Evolutionary conservation across 495 filamentous ascomycete genomes (phyloP), one percentile per base, ranked within the genome.

Genomic region (Physcia stellaris): DNA sequence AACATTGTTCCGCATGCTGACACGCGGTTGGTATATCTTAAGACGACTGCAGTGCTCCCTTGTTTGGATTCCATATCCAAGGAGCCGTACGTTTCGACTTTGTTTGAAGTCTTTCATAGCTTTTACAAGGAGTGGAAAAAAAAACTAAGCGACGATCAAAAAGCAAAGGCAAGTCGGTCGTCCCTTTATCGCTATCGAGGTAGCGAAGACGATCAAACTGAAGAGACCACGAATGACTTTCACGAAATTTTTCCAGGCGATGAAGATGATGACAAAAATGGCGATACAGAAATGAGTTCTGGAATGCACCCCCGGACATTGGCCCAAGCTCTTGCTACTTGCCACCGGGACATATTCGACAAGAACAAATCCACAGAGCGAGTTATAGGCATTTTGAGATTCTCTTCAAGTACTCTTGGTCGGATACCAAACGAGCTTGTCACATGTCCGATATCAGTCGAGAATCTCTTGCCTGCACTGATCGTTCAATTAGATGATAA

Each of bases 161-260:
- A 77, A 50, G 67, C 78, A 38, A 74, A 76, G 40, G 73, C 81
- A 9, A 64, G 70, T 16, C 83, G 80, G 46, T 70, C 65, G 11
- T 80, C 84, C 33, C 51, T 88, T 17, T 99, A 88, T 56, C 77
- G 74, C 10, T 94, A 85, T 57, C 71, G 71, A 46, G 88, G 86
- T 13, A 75, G 70, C 4, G 62, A 72, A 35, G 77, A 80, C 32
- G 82, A 86, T 26, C 69, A 73, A 42, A 78, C 86, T 38, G 80
- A 81, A 43, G 67, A 71, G n/a, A 77, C 83, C 35, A 75, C 86
- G 50, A 68, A 79, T 36, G 84, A 86, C 30, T 72, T 94, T 24
- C 60, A 77, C 16, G 65, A 76, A 39, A 63, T 95, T 24, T 96
- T 98, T 58, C 87, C 88, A 4, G 72, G 69, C 12, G 90, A 77